A percentile compares a stretch with the other conserved stretches of the same genome.
These are phyloP conservation scores for Candida glucosophila DNA, from an alignment of 1,139 yeast species.

Conservation along the genomic window DNA sequence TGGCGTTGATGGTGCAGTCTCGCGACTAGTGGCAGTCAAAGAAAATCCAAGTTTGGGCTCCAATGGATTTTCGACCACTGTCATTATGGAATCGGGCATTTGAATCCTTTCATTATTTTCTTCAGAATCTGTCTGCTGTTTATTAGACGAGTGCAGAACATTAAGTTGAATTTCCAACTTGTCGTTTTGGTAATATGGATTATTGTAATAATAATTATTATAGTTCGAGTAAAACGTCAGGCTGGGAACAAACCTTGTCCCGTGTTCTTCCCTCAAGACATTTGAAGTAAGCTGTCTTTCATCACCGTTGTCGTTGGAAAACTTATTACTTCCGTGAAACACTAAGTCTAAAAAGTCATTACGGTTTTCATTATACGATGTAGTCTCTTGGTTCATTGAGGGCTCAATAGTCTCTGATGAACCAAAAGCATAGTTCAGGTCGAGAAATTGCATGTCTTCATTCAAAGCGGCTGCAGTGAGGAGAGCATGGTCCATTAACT, in stretches of 20 bases:
- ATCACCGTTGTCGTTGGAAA: constrained; percentile 4
- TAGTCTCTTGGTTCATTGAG: constrained; percentile 2
- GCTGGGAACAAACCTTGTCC: no score
- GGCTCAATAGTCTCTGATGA: constrained; percentile 8
- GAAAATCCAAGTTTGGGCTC: constrained; percentile 38
- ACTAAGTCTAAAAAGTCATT: constrained; percentile 43
- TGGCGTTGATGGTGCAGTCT: no score
- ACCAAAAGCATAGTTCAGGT: constrained; percentile 34
- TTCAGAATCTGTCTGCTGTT: constrained; percentile 16
- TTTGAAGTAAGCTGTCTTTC: constrained; percentile 3
- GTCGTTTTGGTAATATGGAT: constrained; percentile 34
- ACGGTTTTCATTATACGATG: constrained; percentile 10
- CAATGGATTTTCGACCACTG: constrained; percentile 35
- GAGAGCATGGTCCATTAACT: constrained; percentile 61
- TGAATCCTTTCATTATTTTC: constrained; percentile 29
- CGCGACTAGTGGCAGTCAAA: constrained; percentile 19
- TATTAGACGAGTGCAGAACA: constrained; percentile 23
- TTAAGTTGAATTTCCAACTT: constrained; percentile 38
- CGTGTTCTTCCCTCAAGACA: no score
- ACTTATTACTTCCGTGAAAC: constrained; percentile 35
- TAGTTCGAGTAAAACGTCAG: constrained; percentile 32
- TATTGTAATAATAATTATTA: constrained; percentile 34
- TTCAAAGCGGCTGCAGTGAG: constrained; percentile 67
- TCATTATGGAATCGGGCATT: constrained; percentile 40
- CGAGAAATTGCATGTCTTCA: constrained; percentile 52